A percentile compares a stretch with the other conserved stretches of the same genome.
Conservation (phyloP, 805 yeast species). For the Pichia cephalocereana region DNA sequence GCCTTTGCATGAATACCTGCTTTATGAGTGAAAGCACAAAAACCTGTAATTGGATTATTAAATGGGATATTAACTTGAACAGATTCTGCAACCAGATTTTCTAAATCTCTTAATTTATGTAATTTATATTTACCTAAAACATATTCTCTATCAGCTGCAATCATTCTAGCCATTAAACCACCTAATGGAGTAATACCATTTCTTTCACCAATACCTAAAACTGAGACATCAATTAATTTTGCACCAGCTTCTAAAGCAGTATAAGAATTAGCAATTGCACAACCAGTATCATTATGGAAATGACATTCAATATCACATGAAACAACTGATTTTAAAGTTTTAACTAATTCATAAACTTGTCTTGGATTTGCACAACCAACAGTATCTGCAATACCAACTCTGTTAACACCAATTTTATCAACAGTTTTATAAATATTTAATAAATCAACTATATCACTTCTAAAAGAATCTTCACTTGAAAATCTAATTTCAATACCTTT, state of each 20-base stretch:
- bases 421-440: conserved; percentile 94
- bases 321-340: conserved; percentile 88
- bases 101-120: conserved; percentile 92
- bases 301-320: conserved; percentile 97
- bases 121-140: conserved; percentile 90
- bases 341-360: conserved; percentile 93
- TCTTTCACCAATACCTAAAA: conserved; percentile 97
- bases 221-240: conserved; percentile 86
- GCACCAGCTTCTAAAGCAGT: conserved; percentile 99
- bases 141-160: conserved; percentile 95
- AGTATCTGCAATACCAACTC: conserved; percentile 99
- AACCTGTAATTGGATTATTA: conserved; percentile 97
- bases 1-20: conserved; percentile 99
- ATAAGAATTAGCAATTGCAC: conserved; percentile 98
- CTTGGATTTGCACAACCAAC: conserved; percentile 99
- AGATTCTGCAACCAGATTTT: conserved; percentile 92
- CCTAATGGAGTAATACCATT: conserved; percentile 97
- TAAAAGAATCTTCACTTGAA: conserved; percentile 94
- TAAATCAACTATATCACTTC: conserved; percentile 92
- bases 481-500: conserved; percentile 96
- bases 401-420: conserved; percentile 93
- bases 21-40: conserved; percentile 99
- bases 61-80: conserved; percentile 96
- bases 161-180: conserved; percentile 98
- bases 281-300: conserved; percentile 98